These are phyloP conservation scores for Blastocystis sp. DNA, from an alignment of 352 stramenopile species.

Conservation along the genomic window DNA sequence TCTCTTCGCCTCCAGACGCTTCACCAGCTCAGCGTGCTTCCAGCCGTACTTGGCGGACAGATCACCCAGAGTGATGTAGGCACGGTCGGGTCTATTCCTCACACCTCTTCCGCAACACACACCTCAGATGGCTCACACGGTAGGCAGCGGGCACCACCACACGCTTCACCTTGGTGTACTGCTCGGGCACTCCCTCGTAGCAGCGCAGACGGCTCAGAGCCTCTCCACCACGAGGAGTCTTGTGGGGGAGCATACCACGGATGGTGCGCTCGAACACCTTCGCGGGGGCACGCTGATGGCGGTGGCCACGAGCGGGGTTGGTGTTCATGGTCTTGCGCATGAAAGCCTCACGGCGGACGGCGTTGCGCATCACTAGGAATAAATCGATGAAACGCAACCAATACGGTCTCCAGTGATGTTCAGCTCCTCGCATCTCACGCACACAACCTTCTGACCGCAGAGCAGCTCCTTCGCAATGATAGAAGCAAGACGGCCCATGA, in stretches of 20 bases:
- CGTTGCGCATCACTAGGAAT: conserved; percentile 37
- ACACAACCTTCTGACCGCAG: conserved; percentile 88
- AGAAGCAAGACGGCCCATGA: conserved; percentile 90
- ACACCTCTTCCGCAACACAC: not conserved
- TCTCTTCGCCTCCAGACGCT: conserved; percentile 3
- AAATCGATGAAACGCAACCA: not conserved
- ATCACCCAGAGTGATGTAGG: not conserved
- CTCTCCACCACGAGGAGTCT: conserved; percentile 84
- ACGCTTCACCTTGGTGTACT: conserved; percentile 96
- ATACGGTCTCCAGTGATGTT: conserved; percentile 78
- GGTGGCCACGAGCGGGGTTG: conserved; percentile 18
- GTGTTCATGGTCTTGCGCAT: conserved; percentile 40
- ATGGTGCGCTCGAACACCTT: conserved; percentile 67
- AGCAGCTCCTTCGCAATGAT: conserved; percentile 97
- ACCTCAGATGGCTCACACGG: conserved; percentile 74
- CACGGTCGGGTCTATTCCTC: not conserved
- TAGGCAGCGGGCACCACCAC: conserved; percentile 93
- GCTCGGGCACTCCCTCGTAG: conserved; percentile 93
- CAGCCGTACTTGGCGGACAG: not conserved
- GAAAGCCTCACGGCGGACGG: conserved; percentile 21
- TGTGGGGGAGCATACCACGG: conserved; percentile 96
- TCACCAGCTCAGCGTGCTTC: too few relatives aligned
- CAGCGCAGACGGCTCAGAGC: conserved; percentile 87
- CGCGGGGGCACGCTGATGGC: conserved; percentile 57
- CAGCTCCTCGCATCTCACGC: conserved; percentile 90